Conservation (phyloP, 2,329 filamentous ascomycete genomes). For the Aspergillus fumigatiaffinis region DNA sequence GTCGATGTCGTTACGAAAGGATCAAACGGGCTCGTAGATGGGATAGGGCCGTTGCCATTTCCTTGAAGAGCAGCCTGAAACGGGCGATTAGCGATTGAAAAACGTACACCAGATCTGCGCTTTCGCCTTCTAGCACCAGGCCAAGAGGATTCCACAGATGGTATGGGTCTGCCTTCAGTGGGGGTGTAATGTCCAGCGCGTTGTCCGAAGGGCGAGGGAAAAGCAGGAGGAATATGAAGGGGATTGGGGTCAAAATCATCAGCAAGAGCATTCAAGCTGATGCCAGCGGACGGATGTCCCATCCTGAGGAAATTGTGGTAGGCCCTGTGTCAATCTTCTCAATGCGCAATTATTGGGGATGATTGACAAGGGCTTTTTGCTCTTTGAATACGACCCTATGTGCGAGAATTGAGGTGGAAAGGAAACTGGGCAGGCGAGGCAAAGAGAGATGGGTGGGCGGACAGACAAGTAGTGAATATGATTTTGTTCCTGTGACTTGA, state of each 20-base stretch:
- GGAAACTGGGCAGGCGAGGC: background rate
- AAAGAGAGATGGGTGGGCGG: background rate
- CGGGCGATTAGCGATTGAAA: conserved; percentile 14
- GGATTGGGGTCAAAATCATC: conserved; percentile 18
- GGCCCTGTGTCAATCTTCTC: background rate
- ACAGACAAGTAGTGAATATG: background rate
- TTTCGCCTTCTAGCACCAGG: conserved; percentile 1
- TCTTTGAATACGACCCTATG: background rate
- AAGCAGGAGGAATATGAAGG: background rate
- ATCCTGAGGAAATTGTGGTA: background rate
- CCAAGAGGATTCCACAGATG: background rate
- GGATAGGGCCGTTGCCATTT: conserved; percentile 50
- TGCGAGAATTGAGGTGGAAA: background rate
- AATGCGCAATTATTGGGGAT: background rate
- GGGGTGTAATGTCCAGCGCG: conserved; percentile 2
- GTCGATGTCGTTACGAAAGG: conserved; percentile 61
- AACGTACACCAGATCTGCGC: conserved; percentile 9
- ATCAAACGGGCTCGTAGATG: conserved; percentile 54
- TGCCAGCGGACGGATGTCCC: conserved; percentile 1
- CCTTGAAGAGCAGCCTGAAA: conserved; percentile 34
- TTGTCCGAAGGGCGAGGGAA: conserved; percentile 4
- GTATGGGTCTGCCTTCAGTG: background rate
- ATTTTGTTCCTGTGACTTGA: background rate
- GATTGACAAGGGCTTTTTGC: background rate
- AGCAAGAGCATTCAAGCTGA: conserved; percentile 22